Percentiles rank a stretch among this genome's conserved stretches.
phyloP scores from a whole-genome alignment of 2,329 filamentous ascomycete species.

The Westerdykella ornata region DNA sequence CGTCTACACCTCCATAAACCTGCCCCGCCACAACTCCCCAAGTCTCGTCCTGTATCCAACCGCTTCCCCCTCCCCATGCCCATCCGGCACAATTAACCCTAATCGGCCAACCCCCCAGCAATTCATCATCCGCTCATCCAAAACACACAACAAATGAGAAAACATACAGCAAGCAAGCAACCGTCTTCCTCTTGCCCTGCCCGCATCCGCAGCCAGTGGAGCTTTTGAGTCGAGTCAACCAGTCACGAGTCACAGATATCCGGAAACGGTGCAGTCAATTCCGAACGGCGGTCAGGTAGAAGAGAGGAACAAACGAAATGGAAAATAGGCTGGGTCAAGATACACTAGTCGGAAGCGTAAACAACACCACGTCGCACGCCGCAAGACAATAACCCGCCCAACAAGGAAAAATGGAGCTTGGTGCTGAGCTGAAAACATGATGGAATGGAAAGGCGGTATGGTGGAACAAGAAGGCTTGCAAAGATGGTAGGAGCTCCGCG shows the following conservation, averaged over 20 bases:
- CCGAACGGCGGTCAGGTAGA: too few relatives aligned
- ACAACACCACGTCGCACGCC: too few relatives aligned
- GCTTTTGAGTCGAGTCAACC: not conserved
- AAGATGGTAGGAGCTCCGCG: constrained; percentile 26
- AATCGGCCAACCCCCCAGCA: not conserved
- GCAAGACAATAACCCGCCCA: constrained; percentile 4
- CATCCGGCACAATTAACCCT: not conserved
- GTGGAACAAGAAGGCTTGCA: constrained; percentile 14
- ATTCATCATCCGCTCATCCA: not conserved
- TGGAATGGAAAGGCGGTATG: constrained; percentile 29
- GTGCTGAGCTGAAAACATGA: not conserved
- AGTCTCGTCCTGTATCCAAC: not conserved
- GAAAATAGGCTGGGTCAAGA: not conserved
- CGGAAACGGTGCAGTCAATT: too few relatives aligned
- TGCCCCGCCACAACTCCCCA: not conserved
- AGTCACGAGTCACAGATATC: not conserved
- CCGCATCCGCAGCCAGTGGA: too few relatives aligned
- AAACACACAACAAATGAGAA: constrained; percentile 3
- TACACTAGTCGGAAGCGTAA: not conserved
- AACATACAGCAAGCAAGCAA: not conserved
- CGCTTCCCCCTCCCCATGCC: not conserved
- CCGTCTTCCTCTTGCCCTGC: too few relatives aligned
- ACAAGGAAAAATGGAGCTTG: constrained; percentile 12
- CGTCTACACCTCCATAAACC: not conserved
- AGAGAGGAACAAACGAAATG: not conserved